Conservation (phyloP, 2,329 filamentous ascomycete species). For the Teratosphaeriaceae sp. region DNA sequence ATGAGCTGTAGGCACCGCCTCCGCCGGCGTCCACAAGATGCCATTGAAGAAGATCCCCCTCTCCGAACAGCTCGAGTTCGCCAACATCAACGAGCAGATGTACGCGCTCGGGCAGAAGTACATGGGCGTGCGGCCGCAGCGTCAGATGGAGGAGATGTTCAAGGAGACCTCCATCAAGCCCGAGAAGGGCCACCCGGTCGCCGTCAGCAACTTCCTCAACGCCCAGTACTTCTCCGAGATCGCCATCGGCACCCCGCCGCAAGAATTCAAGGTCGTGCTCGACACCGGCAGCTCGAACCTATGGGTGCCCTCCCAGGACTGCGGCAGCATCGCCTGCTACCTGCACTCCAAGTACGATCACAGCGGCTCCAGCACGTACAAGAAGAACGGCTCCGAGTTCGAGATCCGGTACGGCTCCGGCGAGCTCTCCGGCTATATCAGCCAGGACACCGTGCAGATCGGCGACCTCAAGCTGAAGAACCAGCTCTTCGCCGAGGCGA, state of each 20-base stretch:
- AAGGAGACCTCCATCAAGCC: conserved; percentile 61
- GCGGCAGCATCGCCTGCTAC: conserved; percentile 95
- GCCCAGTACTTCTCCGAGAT: conserved; percentile 99
- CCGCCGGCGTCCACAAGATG: conserved; percentile 13
- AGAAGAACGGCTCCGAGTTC: conserved; percentile 88
- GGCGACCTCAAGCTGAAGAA: conserved; percentile 82
- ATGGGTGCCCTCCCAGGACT: conserved; percentile 89
- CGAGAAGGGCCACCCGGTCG: conserved; percentile 68
- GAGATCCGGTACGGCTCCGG: conserved; percentile 95
- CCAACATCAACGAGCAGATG: conserved; percentile 75
- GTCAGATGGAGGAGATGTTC: conserved; percentile 71
- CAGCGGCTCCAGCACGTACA: conserved; percentile 78
- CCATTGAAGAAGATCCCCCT: conserved; percentile 86
- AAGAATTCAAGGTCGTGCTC: conserved; percentile 96
- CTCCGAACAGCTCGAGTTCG: conserved; percentile 77
- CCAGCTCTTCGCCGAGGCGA: conserved; percentile 95
- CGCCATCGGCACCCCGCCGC: conserved; percentile 80
- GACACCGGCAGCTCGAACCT: conserved; percentile 99
- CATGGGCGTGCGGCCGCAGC: conserved; percentile 70
- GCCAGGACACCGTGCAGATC: conserved; percentile 77
- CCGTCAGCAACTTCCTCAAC: conserved; percentile 96
- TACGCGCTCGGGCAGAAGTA: conserved; percentile 91
- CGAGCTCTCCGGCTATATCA: conserved; percentile 87
- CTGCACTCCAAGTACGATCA: conserved; percentile 97
- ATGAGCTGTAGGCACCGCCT: background rate